phyloP scores from a whole-genome alignment of 495 filamentous ascomycete species.

The Aeminium ludgeri region DNA sequence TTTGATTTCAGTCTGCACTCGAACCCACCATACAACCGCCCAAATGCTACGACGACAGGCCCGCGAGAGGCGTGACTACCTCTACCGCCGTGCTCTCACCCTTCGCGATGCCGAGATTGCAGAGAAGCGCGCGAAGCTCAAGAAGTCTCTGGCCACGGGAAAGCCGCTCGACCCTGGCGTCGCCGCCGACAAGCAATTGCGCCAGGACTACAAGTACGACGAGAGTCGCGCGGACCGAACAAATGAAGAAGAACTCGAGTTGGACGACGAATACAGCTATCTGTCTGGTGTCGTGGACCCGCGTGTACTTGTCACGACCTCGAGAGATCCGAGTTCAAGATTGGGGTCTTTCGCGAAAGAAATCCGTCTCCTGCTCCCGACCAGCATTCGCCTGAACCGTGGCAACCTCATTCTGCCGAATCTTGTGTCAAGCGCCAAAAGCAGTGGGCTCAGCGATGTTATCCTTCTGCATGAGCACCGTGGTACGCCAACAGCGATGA shows the following conservation, averaged over 20 bases:
- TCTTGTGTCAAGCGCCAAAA: slow-evolving; percentile 62
- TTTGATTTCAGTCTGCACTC: no score
- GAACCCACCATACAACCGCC: not conserved
- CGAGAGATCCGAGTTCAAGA: slow-evolving; percentile 68
- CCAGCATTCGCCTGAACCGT: slow-evolving; percentile 75
- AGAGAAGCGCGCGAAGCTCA: slow-evolving; percentile 74
- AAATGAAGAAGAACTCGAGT: slow-evolving; percentile 47
- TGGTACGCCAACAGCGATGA: slow-evolving; percentile 80
- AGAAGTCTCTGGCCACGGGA: slow-evolving; percentile 65
- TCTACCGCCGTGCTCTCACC: slow-evolving; percentile 64
- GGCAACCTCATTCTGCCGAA: slow-evolving; percentile 78
- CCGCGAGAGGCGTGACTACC: slow-evolving; percentile 80
- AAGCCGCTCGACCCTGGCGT: slow-evolving; percentile 77
- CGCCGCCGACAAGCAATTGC: slow-evolving; percentile 71
- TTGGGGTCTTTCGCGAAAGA: slow-evolving; percentile 89
- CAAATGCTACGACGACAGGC: slow-evolving; percentile 43
- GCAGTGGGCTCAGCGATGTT: slow-evolving; percentile 65
- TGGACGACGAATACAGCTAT: slow-evolving; percentile 93
- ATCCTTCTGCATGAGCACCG: slow-evolving; percentile 86
- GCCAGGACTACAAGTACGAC: slow-evolving; percentile 86
- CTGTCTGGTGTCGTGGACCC: slow-evolving; percentile 75
- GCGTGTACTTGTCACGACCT: slow-evolving; percentile 80
- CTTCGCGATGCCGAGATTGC: slow-evolving; percentile 85
- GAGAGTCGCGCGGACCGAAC: slow-evolving; percentile 50
- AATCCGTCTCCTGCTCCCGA: slow-evolving; percentile 78